These are phyloP conservation scores for Flaveria floridana DNA, from an alignment of 140 eudicot species.

Conservation along the genomic window DNA sequence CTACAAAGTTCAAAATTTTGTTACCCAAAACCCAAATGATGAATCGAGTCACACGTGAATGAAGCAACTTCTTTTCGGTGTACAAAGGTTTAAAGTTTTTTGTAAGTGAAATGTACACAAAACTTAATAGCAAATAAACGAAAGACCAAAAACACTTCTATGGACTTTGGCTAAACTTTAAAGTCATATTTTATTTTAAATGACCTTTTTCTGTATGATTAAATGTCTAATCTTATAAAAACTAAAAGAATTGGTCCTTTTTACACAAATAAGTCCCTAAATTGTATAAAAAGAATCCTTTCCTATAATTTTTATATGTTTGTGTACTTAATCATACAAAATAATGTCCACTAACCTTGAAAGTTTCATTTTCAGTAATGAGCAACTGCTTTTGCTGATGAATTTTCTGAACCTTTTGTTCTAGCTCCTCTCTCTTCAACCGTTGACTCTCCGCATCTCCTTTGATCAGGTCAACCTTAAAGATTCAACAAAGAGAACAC, in stretches of 20 bases:
- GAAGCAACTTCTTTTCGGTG: background rate
- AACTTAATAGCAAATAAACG: background rate
- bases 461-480: conserved; percentile 63
- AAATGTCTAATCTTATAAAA: background rate
- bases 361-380: conserved; percentile 52
- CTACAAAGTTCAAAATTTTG: conserved; percentile 34
- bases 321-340: background rate
- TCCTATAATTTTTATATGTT: background rate
- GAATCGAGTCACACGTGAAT: too few relatives aligned
- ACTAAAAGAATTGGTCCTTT: background rate
- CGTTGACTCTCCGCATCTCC: conserved; percentile 82
- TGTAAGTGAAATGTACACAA: background rate
- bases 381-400: conserved; percentile 48
- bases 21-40: background rate
- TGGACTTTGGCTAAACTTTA: background rate
- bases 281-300: background rate
- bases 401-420: conserved; percentile 62
- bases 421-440: conserved; percentile 72
- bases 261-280: background rate
- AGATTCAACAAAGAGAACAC: conserved; percentile 13
- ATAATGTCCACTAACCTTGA: conserved; percentile 48
- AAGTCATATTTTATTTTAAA: background rate
- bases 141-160: background rate
- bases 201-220: background rate
- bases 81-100: background rate